Evolutionary conservation across 805 yeast species (phyloP).

Genomic region (Grigorovia transvaalensis): DNA sequence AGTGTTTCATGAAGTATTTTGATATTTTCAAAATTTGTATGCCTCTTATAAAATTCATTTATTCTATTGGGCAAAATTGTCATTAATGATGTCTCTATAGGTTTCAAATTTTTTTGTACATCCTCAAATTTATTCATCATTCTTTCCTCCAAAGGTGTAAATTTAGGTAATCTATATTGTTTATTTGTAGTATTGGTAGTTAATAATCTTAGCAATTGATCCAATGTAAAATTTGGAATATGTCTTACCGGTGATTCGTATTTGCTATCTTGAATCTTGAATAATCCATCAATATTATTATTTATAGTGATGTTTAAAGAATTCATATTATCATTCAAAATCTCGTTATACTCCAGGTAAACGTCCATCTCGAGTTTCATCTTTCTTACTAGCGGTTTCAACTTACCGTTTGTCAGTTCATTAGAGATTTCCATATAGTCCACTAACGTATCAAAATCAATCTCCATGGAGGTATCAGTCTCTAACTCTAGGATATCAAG

Average conservation of each 20-base stretch:
- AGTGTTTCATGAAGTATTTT: slow-evolving; percentile 24
- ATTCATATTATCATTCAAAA: slow-evolving; percentile 32
- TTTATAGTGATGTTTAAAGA: slow-evolving; percentile 34
- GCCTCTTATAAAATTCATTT: slow-evolving; percentile 34
- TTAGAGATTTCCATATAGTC: slow-evolving; percentile 4
- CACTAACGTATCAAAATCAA: slow-evolving; percentile 4
- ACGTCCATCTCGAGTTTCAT: slow-evolving; percentile 31
- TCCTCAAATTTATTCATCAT: slow-evolving; percentile 34
- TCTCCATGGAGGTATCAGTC: slow-evolving; percentile 2
- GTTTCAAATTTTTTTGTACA: slow-evolving; percentile 36
- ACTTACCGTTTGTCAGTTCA: slow-evolving; percentile 15
- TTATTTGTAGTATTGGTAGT: not conserved
- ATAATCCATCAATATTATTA: slow-evolving; percentile 27
- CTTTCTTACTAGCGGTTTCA: slow-evolving; percentile 21
- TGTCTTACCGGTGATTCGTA: slow-evolving; percentile 34
- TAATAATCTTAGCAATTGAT: slow-evolving; percentile 26
- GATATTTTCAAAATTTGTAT: slow-evolving; percentile 15
- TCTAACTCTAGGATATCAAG: slow-evolving; percentile 30
- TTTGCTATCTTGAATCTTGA: slow-evolving; percentile 31
- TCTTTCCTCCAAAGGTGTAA: slow-evolving; percentile 30
- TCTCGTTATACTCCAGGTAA: slow-evolving; percentile 36
- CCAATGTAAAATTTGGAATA: slow-evolving; percentile 30
- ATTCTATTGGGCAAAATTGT: slow-evolving; percentile 41
- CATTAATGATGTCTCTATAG: slow-evolving; percentile 42
- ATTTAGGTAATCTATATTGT: slow-evolving; percentile 30